Evolutionary conservation across 1,284 basidiomycete species (phyloP).

Genomic region (Polyporus tsugae): DNA sequence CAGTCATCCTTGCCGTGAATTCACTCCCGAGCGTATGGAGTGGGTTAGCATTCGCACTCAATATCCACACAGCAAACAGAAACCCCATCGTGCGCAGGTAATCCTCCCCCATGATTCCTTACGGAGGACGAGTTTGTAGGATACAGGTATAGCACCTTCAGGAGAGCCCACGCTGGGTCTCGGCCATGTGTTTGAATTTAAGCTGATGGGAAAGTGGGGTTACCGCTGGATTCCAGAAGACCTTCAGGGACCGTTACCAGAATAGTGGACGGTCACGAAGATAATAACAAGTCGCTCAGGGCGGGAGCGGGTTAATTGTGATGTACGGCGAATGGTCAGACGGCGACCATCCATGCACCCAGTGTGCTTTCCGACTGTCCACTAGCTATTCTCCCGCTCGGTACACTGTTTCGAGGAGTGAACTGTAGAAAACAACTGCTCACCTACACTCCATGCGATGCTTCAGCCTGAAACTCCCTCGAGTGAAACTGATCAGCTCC

Average conservation of each 20-base stretch:
- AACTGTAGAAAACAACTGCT: not conserved
- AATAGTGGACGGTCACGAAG: not conserved
- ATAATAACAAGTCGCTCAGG: not conserved
- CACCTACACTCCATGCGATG: not conserved
- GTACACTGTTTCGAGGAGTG: not conserved
- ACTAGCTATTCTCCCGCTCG: not conserved
- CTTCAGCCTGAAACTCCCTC: not conserved
- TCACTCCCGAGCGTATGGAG: not conserved
- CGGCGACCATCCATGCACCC: not conserved
- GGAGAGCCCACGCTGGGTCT: not conserved
- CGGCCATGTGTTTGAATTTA: not conserved
- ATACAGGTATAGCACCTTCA: not conserved
- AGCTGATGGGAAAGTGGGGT: not conserved
- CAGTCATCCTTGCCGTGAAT: not conserved
- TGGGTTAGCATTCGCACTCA: not conserved
- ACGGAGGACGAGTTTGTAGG: not conserved
- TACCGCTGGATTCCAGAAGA: not conserved
- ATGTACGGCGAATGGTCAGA: not conserved
- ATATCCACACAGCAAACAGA: not conserved
- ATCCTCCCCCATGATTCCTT: not conserved
- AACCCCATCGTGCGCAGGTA: not conserved
- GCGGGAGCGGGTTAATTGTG: not conserved
- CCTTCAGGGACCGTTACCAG: not conserved
- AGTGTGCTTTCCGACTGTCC: not conserved
- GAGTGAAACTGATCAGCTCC: not conserved